Evolutionary conservation across 1,284 basidiomycete species (phyloP), one percentile per base, ranked within the genome.

Genomic region (Tilletiaria anomala): DNA sequence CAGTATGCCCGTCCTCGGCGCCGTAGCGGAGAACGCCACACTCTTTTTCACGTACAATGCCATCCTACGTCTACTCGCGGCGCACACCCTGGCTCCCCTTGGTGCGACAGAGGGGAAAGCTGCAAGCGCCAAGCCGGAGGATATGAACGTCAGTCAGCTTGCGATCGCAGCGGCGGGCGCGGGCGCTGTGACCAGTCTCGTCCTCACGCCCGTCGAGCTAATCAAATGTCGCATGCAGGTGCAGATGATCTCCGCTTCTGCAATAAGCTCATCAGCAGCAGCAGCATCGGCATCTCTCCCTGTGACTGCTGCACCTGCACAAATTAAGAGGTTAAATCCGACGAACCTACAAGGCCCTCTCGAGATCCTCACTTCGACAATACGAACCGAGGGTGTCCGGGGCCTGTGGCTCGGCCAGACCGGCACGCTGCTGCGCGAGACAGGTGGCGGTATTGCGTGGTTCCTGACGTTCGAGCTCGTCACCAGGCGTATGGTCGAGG

Each of bases 151-250:
- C 34, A 64, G 75, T 0, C 78, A 86, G 58, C 72, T 85, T 6
- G 77, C 77, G 1, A 56, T 86, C 10, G 80, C 86, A 5, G 83
- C 79, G 21, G 83, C 77, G 2, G 80, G 79, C 18, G 82, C 85
- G 4, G 86, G 85, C n/a, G 74, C 78, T 2, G 73, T 79, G 21
- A 80, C 84, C 1, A 83, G 80, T 53, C 82, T 87, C 63, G 74
- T 89, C 42, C 70, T 89, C 78, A 89, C 85, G 1, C 87, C 85
- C 1, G 80, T 89, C 50, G 86, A 91, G 68, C 78, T 87, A 43
- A 77, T 91, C 55, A 91, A 91, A 71, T 89, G 85, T 69, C 82
- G 85, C 61, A 88, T 89, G 85, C 91, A 91, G 71, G 85, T 89
- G 3, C 84, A 89, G 68, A 83, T 86, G 76, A 74, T 85, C 10